Percentiles rank a stretch among this genome's conserved stretches.
Conservation (phyloP, 257 asterid genomes). For the Pogostemon cablin region DNA sequence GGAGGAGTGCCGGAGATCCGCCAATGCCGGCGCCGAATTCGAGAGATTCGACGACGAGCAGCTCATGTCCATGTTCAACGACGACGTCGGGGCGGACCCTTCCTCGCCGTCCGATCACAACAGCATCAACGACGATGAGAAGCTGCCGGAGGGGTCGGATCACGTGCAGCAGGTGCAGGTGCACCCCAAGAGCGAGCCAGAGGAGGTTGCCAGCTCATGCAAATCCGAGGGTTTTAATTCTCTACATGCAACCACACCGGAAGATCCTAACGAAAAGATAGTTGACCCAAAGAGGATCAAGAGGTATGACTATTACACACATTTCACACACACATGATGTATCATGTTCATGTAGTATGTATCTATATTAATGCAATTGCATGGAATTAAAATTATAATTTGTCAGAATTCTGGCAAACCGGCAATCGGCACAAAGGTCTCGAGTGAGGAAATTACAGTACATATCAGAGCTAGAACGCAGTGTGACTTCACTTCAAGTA, state of each 20-base stretch:
- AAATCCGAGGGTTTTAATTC: constrained; percentile 49
- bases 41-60: constrained; percentile 87
- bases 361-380: background rate
- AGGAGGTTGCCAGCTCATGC: constrained; percentile 67
- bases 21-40: constrained; percentile 49
- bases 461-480: constrained; percentile 90
- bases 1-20: constrained; percentile 64
- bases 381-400: background rate
- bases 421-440: constrained; percentile 97
- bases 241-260: constrained; percentile 33
- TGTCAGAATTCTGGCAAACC: constrained; percentile 81
- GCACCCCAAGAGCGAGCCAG: constrained; percentile 69
- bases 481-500: constrained; percentile 85
- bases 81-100: constrained; percentile 47
- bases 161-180: constrained; percentile 37
- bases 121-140: constrained; percentile 62
- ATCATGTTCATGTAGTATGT: too few relatives aligned
- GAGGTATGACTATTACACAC: constrained; percentile 47
- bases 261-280: constrained; percentile 54
- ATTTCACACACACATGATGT: background rate
- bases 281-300: constrained; percentile 85
- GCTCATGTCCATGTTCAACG: constrained; percentile 80
- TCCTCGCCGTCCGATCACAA: constrained; percentile 81
- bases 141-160: constrained; percentile 16
- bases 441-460: constrained; percentile 90